Conservation (phyloP, 805 yeast species). For the Candida rishiriensis region DNA sequence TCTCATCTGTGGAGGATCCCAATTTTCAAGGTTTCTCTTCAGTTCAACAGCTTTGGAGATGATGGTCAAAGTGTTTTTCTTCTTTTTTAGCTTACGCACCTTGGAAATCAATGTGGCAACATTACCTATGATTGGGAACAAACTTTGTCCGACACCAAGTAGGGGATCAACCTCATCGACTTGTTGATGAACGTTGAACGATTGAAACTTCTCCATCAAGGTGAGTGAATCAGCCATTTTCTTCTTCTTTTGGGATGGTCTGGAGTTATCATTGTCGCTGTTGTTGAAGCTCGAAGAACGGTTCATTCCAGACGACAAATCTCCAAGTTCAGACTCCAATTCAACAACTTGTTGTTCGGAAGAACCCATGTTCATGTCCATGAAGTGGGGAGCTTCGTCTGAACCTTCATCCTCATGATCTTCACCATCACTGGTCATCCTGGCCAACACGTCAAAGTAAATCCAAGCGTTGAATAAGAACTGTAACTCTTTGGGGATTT, state of each 20-base stretch:
- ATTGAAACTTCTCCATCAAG: slow-evolving; percentile 38
- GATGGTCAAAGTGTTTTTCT: slow-evolving; percentile 39
- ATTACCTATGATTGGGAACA: slow-evolving; percentile 61
- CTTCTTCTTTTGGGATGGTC: slow-evolving; percentile 8
- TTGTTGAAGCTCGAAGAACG: neutral
- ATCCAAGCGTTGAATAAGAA: slow-evolving; percentile 62
- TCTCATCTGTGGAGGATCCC: slow-evolving; percentile 47
- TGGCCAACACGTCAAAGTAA: slow-evolving; percentile 62
- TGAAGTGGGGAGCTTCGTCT: neutral
- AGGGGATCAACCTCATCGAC: slow-evolving; percentile 53
- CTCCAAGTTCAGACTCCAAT: slow-evolving; percentile 1
- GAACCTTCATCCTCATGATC: slow-evolving; percentile 27
- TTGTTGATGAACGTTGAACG: slow-evolving; percentile 28
- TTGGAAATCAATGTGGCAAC: slow-evolving; percentile 53
- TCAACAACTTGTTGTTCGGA: neutral
- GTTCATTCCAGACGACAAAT: neutral
- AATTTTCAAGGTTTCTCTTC: slow-evolving; percentile 46
- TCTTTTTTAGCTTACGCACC: slow-evolving; percentile 31
- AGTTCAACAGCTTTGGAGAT: slow-evolving; percentile 54
- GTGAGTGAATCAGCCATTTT: slow-evolving; percentile 15
- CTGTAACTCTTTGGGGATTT: slow-evolving; percentile 40
- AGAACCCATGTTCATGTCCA: no score
- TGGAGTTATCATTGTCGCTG: slow-evolving; percentile 3
- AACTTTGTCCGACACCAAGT: slow-evolving; percentile 60
- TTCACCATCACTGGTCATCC: slow-evolving; percentile 51